Evolutionary conservation across 148 eudicot species (phyloP).

Genomic region (Polygonum maritimum): DNA sequence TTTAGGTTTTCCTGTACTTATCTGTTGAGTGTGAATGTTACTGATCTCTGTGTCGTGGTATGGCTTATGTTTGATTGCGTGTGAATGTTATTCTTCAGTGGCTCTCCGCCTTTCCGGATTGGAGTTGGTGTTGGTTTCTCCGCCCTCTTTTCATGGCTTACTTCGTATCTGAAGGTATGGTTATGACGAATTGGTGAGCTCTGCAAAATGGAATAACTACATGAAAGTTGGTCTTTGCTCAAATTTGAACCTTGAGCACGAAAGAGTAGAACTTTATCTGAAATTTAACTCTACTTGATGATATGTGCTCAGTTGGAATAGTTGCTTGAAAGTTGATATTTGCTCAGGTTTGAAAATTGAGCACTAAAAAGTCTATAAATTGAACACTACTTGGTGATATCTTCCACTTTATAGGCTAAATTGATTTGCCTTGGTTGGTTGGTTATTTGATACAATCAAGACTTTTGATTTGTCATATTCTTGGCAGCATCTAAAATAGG

Average conservation of each 20-base stretch:
- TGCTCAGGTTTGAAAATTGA: background rate
- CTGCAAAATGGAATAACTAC: background rate
- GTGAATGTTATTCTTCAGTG: conserved; percentile 30
- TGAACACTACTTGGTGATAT: background rate
- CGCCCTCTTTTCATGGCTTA: too few species aligned
- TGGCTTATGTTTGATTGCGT: too few species aligned
- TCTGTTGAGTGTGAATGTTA: too few species aligned
- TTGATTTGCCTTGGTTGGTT: background rate
- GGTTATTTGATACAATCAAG: background rate
- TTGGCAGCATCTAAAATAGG: background rate
- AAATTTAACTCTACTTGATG: background rate
- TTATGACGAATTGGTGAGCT: background rate
- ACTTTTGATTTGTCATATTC: background rate
- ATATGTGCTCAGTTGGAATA: background rate
- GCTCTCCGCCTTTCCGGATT: conserved; percentile 63
- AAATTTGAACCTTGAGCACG: background rate
- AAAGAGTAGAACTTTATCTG: background rate
- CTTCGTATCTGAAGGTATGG: too few species aligned
- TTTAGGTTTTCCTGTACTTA: too few species aligned
- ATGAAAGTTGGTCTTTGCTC: background rate
- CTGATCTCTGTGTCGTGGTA: background rate
- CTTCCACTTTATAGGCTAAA: background rate
- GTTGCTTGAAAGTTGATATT: background rate
- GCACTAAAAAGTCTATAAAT: background rate
- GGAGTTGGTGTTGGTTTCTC: too few species aligned